A percentile compares a stretch with the other conserved stretches of the same genome.
Evolutionary conservation across 495 filamentous ascomycete genomes (phyloP).

Genomic region (Annulohypoxylon moriforme): DNA sequence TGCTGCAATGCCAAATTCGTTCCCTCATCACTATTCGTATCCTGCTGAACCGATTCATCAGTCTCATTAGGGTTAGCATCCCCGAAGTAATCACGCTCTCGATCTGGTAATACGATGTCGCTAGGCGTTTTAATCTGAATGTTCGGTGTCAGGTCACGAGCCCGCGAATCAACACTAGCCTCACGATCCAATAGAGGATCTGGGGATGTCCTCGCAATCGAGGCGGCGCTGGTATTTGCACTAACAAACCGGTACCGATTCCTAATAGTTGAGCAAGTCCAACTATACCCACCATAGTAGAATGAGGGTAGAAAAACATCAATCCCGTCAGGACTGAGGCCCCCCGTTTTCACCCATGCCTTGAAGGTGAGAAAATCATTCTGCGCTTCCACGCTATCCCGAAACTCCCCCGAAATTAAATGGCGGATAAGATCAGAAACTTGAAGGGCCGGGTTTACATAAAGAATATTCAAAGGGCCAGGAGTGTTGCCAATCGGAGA

Average conservation of each 20-base stretch:
- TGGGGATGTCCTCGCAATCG: slow-evolving; percentile 50
- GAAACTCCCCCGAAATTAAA: slow-evolving; percentile 58
- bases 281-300: slow-evolving; percentile 66
- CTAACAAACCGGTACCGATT: slow-evolving; percentile 72
- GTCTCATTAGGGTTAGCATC: slow-evolving; percentile 32
- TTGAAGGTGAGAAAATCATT: slow-evolving; percentile 68
- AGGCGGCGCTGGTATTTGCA: slow-evolving; percentile 51
- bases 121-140: slow-evolving; percentile 39
- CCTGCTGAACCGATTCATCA: slow-evolving; percentile 35
- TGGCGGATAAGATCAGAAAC: slow-evolving; percentile 60
- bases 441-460: slow-evolving; percentile 69
- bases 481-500: slow-evolving; percentile 63
- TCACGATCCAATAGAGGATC: slow-evolving; percentile 46
- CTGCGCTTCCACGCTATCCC: slow-evolving; percentile 50
- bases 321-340: slow-evolving; percentile 57
- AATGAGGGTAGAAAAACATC: slow-evolving; percentile 62
- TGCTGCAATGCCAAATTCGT: slow-evolving; percentile 29
- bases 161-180: slow-evolving; percentile 38
- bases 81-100: slow-evolving; percentile 55
- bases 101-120: slow-evolving; percentile 46
- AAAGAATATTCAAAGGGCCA: slow-evolving; percentile 65
- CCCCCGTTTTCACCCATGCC: slow-evolving; percentile 67
- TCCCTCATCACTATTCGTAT: slow-evolving; percentile 27
- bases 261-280: slow-evolving; percentile 71
- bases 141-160: slow-evolving; percentile 44